These are phyloP conservation scores for Colletotrichum trifolii DNA, from an alignment of 2,329 filamentous ascomycete genomes.

Conservation along the genomic window DNA sequence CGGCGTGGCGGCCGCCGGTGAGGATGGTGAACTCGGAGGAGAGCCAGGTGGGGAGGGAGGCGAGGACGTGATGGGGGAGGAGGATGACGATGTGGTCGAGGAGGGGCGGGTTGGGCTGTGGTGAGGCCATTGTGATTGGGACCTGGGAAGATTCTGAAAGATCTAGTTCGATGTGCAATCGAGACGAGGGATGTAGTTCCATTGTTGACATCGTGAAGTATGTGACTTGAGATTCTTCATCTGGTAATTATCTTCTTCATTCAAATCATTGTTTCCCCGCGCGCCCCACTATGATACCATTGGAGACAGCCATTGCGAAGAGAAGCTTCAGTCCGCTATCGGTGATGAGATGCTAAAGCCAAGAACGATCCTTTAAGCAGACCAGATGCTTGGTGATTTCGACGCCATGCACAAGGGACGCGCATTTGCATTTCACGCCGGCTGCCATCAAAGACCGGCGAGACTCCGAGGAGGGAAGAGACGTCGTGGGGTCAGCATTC, in stretches of 20 bases:
- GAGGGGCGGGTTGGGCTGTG: conserved; percentile 40
- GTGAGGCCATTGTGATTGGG: conserved; percentile 16
- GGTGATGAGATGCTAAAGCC: not conserved
- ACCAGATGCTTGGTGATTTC: not conserved
- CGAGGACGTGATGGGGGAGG: conserved; percentile 61
- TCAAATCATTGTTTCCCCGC: conserved; percentile 8
- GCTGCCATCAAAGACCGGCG: no score
- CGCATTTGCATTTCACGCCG: no score
- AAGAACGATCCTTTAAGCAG: no score
- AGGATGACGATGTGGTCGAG: conserved; percentile 76
- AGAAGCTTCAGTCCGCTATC: conserved; percentile 20
- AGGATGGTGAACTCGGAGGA: conserved; percentile 66
- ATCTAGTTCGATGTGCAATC: not conserved
- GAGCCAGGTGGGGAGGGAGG: conserved; percentile 61
- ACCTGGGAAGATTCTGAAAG: no score
- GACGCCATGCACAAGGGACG: no score
- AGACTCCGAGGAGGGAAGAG: no score
- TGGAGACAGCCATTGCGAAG: conserved; percentile 25
- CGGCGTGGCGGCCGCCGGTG: conserved; percentile 70
- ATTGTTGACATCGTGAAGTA: not conserved
- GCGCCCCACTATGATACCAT: conserved; percentile 36
- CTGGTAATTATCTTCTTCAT: conserved; percentile 8
- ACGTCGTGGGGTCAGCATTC: no score
- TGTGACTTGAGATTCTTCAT: not conserved
- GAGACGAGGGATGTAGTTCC: not conserved